Conservation (phyloP, 805 yeast genomes). For the Myxozyma neotropica region DNA sequence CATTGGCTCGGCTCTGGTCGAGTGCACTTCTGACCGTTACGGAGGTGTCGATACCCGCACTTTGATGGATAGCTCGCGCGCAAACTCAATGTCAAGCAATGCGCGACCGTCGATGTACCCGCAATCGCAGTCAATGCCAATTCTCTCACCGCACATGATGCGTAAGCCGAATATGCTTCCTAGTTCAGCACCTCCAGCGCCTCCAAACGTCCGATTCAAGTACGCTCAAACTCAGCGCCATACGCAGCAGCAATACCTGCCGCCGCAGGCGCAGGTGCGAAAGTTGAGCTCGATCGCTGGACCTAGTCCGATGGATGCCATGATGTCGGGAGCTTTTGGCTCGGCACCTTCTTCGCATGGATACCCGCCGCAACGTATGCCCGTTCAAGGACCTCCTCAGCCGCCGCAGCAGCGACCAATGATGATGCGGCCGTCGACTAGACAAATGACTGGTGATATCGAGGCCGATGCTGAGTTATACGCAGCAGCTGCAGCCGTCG, state of each 20-base stretch:
- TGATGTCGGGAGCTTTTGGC: conserved; percentile 15
- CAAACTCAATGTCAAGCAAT: conserved; percentile 30
- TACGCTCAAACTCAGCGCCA: conserved; percentile 4
- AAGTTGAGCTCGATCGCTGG: conserved; percentile 23
- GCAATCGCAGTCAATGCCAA: conserved; percentile 8
- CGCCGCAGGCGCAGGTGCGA: conserved; percentile 17
- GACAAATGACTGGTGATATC: background rate
- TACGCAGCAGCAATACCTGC: conserved; percentile 6
- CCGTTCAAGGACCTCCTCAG: background rate
- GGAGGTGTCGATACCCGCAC: conserved; percentile 25
- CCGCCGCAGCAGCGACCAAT: conserved; percentile 6
- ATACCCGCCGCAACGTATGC: background rate
- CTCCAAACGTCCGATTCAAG: conserved; percentile 11
- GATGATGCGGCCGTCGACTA: background rate
- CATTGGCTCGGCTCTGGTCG: conserved; percentile 24
- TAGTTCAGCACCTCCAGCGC: background rate
- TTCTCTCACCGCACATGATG: conserved; percentile 7
- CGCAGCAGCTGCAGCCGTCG: conserved; percentile 16
- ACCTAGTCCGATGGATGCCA: conserved; percentile 31
- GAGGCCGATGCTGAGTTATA: conserved; percentile 11
- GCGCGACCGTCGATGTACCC: conserved; percentile 20
- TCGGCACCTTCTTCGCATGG: conserved; percentile 2
- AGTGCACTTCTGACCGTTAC: conserved; percentile 31
- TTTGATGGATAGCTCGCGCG: conserved; percentile 31
- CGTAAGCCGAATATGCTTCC: background rate